Base-by-base conservation (phyloP, 176 grass and related monocot species). In the Pontederia paniculata region DNA sequence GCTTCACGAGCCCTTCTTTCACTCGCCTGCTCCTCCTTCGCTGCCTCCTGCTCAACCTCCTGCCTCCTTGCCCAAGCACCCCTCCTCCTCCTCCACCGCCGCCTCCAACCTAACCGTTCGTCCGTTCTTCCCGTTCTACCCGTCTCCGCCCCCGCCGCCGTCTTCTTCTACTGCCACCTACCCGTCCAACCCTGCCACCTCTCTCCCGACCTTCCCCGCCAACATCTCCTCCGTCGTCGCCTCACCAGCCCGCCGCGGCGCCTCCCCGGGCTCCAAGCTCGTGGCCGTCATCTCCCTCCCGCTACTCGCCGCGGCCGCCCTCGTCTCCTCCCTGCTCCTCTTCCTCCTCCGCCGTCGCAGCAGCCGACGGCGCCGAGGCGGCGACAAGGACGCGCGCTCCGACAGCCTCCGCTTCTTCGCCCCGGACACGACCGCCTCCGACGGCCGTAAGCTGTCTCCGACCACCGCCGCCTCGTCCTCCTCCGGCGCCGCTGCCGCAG, bases 401-500 rank as follows among this genome's bases (percentile, higher is more conserved):
- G 77, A 80, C 21, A 74, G 71, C 45, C 46, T 80, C 52, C 77
- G 77, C 18, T 58, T 80, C 49, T 80, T 74, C 17, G 50, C 77
- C 16, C 77, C 65, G 0, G 55, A 70, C 0, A 55, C 71, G 9
- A 53, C 46, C 2, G 81, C 80, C 0, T 78, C 80, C 43, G 83
- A 81, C 60, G 83, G 74, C 0, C 78, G 74, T 55, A 10, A 79
- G 50, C 83, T 86, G n/a, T 81, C 80, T 42, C 18, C 60, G 19
- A 47, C 60, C 10, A 56, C 43, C 41, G 44, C 66, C n/a, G 1
- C 53, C 1, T 21, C 54, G 10, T 14, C 54, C 0, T 8, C 59
- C 23, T 16, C 50, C 50, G 5, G 67, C 58, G 7, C 56, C 28
- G 42, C 50, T 14, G 4, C 58, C 54, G 51, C 62, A 1, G 57